Evolutionary conservation across 257 asterid genomes (phyloP), one percentile per base, ranked within the genome.

Genomic region (Scutellaria minor): DNA sequence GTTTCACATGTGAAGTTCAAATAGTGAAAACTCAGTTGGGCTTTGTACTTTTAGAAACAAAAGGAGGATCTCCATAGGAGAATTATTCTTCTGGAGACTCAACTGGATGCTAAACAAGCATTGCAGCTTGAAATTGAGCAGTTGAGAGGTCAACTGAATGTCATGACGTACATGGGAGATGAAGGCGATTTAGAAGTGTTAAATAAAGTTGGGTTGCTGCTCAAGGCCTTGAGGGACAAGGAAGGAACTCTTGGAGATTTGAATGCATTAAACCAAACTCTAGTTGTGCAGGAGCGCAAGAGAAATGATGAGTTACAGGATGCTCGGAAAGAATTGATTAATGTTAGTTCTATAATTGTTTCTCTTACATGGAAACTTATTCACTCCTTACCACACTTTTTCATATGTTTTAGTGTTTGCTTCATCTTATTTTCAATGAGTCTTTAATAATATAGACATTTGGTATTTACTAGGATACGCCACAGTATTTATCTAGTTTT

Each of bases 251-350:
- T 83, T 69, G 90, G 80, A 12, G 89, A 84, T 60, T 55, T 87
- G 70, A 87, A 83, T 51, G 61, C 84, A 47, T 65, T 87, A 69
- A 88, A 88, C 85, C 96, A 87, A 72, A 78, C 88, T 55, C 78
- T 90, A 47, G 75, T 92, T n/a, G 81, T 87, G 55, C 83, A 84
- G 83, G 98, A 95, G 78, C 93, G 90, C 72, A 90, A 80, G 75
- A 82, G 85, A 78, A 95, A 91, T 68, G 91, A 87, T 18, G 97
- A 88, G 82, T 84, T 95, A 73, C 99, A 92, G 78, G 99, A 91
- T 18, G 98, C 99, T 22, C 93, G 96, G 18, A 95, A 87, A 86
- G 99, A 89, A 77, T 71, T 95, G 90, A 70, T 90, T 76, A 85
- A 88, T 71, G 99, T 95, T 81, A 88, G 91, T 75, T 48, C 50